Evolutionary conservation across 768 basidiomycete species (phyloP).

Genomic region (Termitomyces sp.): DNA sequence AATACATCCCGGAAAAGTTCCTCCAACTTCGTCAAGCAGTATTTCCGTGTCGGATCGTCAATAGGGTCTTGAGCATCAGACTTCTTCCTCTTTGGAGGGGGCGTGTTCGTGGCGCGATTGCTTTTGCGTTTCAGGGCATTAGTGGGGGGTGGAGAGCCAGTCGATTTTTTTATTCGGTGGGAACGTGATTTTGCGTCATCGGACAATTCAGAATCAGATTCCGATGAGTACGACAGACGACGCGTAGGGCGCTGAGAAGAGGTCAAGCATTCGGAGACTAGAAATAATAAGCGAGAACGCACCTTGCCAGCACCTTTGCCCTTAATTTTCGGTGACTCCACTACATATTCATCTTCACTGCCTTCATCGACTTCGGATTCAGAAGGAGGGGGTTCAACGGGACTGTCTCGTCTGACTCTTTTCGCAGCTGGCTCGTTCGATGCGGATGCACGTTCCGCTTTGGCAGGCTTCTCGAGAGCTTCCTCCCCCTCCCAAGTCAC

Average conservation of each 20-base stretch:
- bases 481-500: slow-evolving; percentile 73
- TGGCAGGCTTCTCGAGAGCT: slow-evolving; percentile 42
- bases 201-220: slow-evolving; percentile 38
- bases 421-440: slow-evolving; percentile 24
- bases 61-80: slow-evolving; percentile 30
- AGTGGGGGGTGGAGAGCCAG: slow-evolving; percentile 26
- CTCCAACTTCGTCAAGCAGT: slow-evolving; percentile 72
- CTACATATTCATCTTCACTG: slow-evolving; percentile 74
- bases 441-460: slow-evolving; percentile 23
- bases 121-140: slow-evolving; percentile 52
- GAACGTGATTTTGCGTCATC: slow-evolving; percentile 22
- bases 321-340: slow-evolving; percentile 31
- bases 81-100: slow-evolving; percentile 44
- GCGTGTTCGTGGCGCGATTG: slow-evolving; percentile 29
- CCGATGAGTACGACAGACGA: slow-evolving; percentile 32
- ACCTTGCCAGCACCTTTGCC: slow-evolving; percentile 38
- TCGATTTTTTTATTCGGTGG: slow-evolving; percentile 23
- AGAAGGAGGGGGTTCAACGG: slow-evolving; percentile 21
- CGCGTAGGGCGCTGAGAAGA: slow-evolving; percentile 36
- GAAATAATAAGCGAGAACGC: slow-evolving; percentile 22
- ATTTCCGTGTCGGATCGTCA: slow-evolving; percentile 75
- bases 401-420: slow-evolving; percentile 17
- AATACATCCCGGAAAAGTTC: slow-evolving; percentile 71
- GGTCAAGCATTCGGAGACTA: slow-evolving; percentile 6
- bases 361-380: slow-evolving; percentile 45